Evolutionary conservation across 2,329 filamentous ascomycete species (phyloP), one percentile per base, ranked within the genome.

Genomic region (Fusarium sp.): DNA sequence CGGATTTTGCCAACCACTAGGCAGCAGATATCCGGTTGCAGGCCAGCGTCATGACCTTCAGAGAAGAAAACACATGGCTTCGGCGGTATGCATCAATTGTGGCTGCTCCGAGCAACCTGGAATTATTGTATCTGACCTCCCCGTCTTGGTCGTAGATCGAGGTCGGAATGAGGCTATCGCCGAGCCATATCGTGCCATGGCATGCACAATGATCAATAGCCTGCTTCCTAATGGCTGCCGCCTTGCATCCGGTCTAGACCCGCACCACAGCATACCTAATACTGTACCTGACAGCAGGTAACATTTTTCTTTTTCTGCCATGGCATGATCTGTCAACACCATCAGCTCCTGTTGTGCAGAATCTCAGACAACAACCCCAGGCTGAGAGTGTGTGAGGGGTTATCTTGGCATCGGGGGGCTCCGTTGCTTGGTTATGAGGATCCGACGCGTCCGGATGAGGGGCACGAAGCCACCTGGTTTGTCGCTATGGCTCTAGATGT

Each of bases 251-350:
- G 67, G 62, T 65, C 67, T 55, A 57, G 55, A 61, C 59, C 49
- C 42, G 33, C 34, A 21, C 26, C 9, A 26, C n/a, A 19, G 13
- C n/a, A 31, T 7, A 19, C 19, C 19, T 19, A 38, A n/a, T 31
- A 26, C 39, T 19, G 56, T 65, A 57, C 49, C 67, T 57, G 54
- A 42, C 51, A 72, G 59, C 26, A 36, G 34, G 50, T 39, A 47
- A 17, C 34, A 33, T 51, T 36, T 56, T 21, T 43, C n/a, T 19
- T 42, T 38, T 40, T 40, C 9, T 19, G 26, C 61, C 52, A 73
- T 73, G 70, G 65, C 58, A 73, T 67, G 70, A 73, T 73, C 51
- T 63, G 34, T 54, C 42, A 56, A 22, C 39, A 54, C 43, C 43
- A 59, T 53, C 54, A 44, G 33, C 22, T 43, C 15, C 44, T 33